Conservation (phyloP, 2,329 filamentous ascomycete genomes). For the Ceratocystis diversiconidia region DNA sequence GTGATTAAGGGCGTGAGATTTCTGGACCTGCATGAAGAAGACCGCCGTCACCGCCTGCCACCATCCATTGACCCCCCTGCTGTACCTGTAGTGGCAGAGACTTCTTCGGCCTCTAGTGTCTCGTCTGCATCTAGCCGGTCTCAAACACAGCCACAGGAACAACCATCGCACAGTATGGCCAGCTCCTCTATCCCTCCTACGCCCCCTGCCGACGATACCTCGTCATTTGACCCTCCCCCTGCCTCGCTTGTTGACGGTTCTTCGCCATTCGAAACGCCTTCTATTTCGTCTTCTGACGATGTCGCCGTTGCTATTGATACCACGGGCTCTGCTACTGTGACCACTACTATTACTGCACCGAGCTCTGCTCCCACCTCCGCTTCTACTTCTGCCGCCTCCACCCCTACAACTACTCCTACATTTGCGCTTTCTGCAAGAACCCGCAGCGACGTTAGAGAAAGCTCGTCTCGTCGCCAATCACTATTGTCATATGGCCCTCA, state of each 20-base stretch:
- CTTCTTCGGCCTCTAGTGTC: neutral
- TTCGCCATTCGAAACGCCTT: conserved; percentile 31
- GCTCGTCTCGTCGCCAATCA: conserved; percentile 16
- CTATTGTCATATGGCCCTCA: conserved; percentile 26
- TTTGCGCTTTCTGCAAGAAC: neutral
- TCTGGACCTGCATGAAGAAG: conserved; percentile 67
- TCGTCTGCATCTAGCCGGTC: conserved; percentile 3
- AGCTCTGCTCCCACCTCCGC: neutral
- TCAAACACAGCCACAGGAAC: neutral
- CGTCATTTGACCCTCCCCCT: conserved; percentile 30
- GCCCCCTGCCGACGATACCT: conserved; percentile 44
- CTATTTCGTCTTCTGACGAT: neutral
- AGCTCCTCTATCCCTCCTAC: conserved; percentile 38
- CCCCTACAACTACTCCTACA: neutral
- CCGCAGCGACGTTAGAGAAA: neutral
- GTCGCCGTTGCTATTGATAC: neutral
- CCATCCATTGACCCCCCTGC: conserved; percentile 5
- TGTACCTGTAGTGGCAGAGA: neutral
- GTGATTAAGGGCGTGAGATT: conserved; percentile 85
- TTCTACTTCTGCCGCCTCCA: conserved; percentile 1
- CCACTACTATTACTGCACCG: neutral
- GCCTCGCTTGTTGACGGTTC: neutral
- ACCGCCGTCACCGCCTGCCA: conserved; percentile 25
- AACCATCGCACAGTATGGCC: neutral
- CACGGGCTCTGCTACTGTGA: neutral